Conservation (phyloP, 805 yeast genomes). For the Metschnikowia aberdeeniae region DNA sequence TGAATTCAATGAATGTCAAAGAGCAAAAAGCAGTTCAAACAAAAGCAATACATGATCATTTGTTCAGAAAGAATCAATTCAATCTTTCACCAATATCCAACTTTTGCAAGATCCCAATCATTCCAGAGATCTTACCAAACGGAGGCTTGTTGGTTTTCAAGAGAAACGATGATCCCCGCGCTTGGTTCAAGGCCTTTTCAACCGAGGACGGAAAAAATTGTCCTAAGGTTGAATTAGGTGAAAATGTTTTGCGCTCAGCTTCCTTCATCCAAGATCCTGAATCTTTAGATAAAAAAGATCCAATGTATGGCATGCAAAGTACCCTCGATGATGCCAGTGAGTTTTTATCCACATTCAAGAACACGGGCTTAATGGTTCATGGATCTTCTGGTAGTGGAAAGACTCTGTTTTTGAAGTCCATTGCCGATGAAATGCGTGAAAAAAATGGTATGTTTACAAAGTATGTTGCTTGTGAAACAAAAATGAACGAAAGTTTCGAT, state of each 20-base stretch:
- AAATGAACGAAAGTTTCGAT: slow-evolving; percentile 52
- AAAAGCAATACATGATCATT: slow-evolving; percentile 17
- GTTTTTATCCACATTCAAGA: slow-evolving; percentile 39
- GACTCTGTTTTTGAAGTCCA: slow-evolving; percentile 46
- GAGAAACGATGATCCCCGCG: slow-evolving; percentile 35
- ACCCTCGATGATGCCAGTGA: slow-evolving; percentile 37
- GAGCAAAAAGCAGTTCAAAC: slow-evolving; percentile 19
- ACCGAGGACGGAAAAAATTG: slow-evolving; percentile 25
- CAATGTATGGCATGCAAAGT: slow-evolving; percentile 55
- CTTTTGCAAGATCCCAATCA: slow-evolving; percentile 47
- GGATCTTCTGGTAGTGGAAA: slow-evolving; percentile 88
- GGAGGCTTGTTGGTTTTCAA: slow-evolving; percentile 61
- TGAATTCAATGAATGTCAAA: slow-evolving; percentile 29
- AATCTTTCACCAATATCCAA: slow-evolving; percentile 45
- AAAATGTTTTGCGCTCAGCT: slow-evolving; percentile 42
- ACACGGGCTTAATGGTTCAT: slow-evolving; percentile 55
- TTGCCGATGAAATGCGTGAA: slow-evolving; percentile 34
- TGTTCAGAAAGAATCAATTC: slow-evolving; percentile 18
- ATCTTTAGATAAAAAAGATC: slow-evolving; percentile 16
- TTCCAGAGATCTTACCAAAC: slow-evolving; percentile 44
- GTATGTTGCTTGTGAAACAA: slow-evolving; percentile 49
- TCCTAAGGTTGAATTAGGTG: slow-evolving; percentile 46
- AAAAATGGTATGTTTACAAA: slow-evolving; percentile 44
- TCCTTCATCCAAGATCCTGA: slow-evolving; percentile 32
- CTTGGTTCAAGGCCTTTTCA: slow-evolving; percentile 41